These are phyloP conservation scores for Calocera cornea DNA, from an alignment of 768 basidiomycete genomes.

Conservation along the genomic window DNA sequence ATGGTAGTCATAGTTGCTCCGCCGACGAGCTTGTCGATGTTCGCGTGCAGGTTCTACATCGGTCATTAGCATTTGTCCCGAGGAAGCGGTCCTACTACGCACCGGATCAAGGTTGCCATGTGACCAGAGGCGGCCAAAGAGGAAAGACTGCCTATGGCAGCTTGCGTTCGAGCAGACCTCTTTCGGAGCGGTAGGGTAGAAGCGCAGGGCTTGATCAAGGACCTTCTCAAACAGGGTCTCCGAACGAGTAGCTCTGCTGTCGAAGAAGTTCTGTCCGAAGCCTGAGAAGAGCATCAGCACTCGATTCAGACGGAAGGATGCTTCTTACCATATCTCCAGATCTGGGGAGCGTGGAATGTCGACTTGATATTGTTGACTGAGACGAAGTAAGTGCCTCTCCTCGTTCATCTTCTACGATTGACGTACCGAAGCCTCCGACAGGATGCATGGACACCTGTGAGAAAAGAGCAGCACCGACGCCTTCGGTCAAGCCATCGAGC, in stretches of 20 bases:
- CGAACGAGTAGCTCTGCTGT: neutral
- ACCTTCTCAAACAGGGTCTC: neutral
- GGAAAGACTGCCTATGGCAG: neutral
- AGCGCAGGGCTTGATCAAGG: neutral
- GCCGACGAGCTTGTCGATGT: slow-evolving; percentile 1
- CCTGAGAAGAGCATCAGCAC: neutral
- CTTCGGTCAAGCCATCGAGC: neutral
- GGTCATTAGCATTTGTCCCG: neutral
- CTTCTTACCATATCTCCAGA: neutral
- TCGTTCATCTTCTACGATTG: neutral
- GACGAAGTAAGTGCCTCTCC: neutral
- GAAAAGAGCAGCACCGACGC: neutral
- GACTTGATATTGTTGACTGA: slow-evolving; percentile 2
- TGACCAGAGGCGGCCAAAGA: slow-evolving; percentile 5
- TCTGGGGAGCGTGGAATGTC: neutral
- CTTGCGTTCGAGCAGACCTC: neutral
- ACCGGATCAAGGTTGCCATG: slow-evolving; percentile 4
- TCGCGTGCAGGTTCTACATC: neutral
- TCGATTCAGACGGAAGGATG: neutral
- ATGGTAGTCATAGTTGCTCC: slow-evolving; percentile 1
- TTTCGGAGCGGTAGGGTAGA: slow-evolving; percentile 4
- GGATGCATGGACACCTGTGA: slow-evolving; percentile 8
- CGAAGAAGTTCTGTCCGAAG: neutral
- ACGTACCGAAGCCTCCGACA: neutral
- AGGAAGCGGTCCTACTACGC: neutral